Evolutionary conservation across 2,329 filamentous ascomycete genomes (phyloP).

Genomic region (Scedosporium apiospermum): DNA sequence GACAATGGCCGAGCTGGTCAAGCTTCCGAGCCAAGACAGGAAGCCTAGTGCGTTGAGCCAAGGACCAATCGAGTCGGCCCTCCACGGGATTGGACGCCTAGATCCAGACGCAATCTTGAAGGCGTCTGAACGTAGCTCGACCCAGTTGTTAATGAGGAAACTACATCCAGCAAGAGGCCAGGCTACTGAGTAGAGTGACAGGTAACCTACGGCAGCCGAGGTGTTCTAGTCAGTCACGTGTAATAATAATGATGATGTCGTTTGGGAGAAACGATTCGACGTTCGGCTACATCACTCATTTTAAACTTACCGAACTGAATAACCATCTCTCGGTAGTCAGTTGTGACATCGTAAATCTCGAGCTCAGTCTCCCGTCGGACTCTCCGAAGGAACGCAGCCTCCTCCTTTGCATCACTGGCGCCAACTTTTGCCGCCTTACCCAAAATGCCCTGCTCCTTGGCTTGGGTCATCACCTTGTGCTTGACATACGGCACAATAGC

Average conservation of each 20-base stretch:
- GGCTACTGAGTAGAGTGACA: conserved; percentile 83
- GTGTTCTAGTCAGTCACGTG: not conserved
- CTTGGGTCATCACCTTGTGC: conserved; percentile 69
- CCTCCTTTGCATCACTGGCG: conserved; percentile 61
- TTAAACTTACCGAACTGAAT: conserved; percentile 56
- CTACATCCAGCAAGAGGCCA: conserved; percentile 89
- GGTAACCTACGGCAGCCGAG: conserved; percentile 49
- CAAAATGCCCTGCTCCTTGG: conserved; percentile 53
- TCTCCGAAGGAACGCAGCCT: conserved; percentile 68
- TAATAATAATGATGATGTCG: not conserved
- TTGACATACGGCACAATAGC: conserved; percentile 79
- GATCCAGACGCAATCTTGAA: conserved; percentile 88
- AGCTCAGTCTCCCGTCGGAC: conserved; percentile 78
- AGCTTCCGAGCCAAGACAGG: conserved; percentile 84
- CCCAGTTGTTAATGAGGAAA: conserved; percentile 92
- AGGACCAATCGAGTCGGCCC: conserved; percentile 87
- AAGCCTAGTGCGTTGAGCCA: conserved; percentile 82
- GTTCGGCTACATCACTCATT: too few relatives aligned
- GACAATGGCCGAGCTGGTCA: conserved; percentile 79
- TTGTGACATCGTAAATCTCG: conserved; percentile 77
- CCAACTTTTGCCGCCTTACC: conserved; percentile 39
- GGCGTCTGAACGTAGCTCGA: conserved; percentile 87
- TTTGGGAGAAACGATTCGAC: too few relatives aligned
- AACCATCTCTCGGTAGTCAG: conserved; percentile 88
- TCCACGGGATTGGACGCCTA: conserved; percentile 80